Conservation (phyloP, 2,329 filamentous ascomycete genomes). For the Aulographum hederae region DNA sequence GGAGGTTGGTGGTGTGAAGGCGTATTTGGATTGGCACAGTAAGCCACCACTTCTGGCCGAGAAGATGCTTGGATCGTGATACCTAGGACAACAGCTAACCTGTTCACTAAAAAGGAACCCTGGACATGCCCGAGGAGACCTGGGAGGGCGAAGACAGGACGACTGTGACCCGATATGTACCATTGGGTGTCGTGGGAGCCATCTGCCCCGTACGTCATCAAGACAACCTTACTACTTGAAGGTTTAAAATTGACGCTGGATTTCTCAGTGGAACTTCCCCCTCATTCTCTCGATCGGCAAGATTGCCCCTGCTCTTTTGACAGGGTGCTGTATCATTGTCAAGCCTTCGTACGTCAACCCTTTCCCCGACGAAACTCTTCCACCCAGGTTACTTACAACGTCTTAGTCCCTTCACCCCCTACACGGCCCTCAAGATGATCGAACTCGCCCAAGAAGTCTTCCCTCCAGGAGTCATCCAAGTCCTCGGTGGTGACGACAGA, state of each 20-base stretch:
- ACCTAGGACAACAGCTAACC: constrained; percentile 12
- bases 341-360: constrained; percentile 29
- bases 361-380: not conserved
- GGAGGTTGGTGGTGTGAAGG: constrained; percentile 4
- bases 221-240: no score
- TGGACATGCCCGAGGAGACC: constrained; percentile 20
- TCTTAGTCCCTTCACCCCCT: constrained; percentile 33
- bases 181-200: constrained; percentile 27
- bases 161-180: constrained; percentile 26
- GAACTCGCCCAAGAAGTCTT: constrained; percentile 40
- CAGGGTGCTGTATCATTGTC: constrained; percentile 36
- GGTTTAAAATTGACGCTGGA: constrained; percentile 4
- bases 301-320: constrained; percentile 36
- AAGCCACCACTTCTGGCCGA: not conserved
- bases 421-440: constrained; percentile 38
- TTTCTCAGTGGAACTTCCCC: constrained; percentile 31
- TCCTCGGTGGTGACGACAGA: constrained; percentile 39
- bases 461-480: constrained; percentile 44
- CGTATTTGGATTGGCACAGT: constrained; percentile 1
- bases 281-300: constrained; percentile 34
- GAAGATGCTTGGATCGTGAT: not conserved
- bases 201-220: no score
- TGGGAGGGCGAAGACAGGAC: constrained; percentile 28
- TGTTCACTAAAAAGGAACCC: constrained; percentile 21
- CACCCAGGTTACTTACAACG: not conserved